These are phyloP conservation scores for Asterochloris sp. DNA, from an alignment of 139 green algal genomes.

Conservation along the genomic window DNA sequence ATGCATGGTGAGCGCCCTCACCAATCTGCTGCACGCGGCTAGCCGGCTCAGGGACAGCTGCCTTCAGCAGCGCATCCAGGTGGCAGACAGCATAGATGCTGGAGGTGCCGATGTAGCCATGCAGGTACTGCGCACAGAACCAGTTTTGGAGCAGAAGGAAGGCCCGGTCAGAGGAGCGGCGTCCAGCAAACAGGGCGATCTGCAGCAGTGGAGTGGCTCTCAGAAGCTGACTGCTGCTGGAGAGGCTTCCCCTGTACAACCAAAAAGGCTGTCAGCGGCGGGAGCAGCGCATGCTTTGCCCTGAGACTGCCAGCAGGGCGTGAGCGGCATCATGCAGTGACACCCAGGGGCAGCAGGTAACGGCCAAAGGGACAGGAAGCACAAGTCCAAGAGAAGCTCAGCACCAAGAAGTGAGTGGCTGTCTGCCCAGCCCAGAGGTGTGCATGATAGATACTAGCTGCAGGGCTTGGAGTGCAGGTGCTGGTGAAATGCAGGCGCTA, in stretches of 20 bases:
- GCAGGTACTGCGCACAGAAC: constrained; percentile 43
- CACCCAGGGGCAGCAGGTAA: no score
- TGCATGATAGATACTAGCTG: no score
- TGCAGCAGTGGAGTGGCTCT: constrained; percentile 1
- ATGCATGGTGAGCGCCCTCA: neutral
- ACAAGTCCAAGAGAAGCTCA: no score
- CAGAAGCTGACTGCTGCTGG: no score
- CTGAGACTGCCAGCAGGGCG: neutral
- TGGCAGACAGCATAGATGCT: constrained; percentile 33
- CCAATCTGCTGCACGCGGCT: neutral
- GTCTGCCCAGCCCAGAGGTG: no score
- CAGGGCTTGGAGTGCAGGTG: no score
- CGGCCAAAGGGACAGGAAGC: no score
- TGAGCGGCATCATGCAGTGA: no score
- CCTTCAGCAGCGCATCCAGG: constrained; percentile 23
- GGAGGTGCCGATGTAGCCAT: constrained; percentile 45
- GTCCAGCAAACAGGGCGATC: constrained; percentile 59
- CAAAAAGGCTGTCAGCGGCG: neutral
- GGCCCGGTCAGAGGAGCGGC: constrained; percentile 46
- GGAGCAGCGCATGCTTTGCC: neutral
- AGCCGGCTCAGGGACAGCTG: neutral
- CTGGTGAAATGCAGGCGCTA: no score
- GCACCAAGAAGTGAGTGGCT: no score
- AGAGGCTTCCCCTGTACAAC: neutral
- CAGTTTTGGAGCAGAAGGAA: constrained; percentile 68